phyloP scores from a whole-genome alignment of 2,329 filamentous ascomycete species.

The Beauveria scarabaeidicola region DNA sequence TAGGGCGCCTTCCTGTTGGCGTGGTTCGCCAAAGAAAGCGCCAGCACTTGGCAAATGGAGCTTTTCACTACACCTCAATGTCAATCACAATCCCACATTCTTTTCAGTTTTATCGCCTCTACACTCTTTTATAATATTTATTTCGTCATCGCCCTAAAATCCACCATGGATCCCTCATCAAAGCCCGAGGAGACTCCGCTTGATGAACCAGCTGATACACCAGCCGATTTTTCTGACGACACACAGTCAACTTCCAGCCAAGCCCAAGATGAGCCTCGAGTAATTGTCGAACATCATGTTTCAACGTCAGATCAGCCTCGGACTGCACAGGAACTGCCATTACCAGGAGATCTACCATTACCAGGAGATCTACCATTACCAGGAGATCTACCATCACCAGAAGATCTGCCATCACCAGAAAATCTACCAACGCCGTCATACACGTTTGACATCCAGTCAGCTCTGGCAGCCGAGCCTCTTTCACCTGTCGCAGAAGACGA shows the following conservation, averaged over 20 bases:
- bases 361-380: too few relatives aligned
- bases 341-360: not conserved
- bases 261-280: not conserved
- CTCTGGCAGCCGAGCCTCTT: not conserved
- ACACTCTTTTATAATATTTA: not conserved
- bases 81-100: not conserved
- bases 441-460: not conserved
- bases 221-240: not conserved
- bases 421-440: not conserved
- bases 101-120: not conserved
- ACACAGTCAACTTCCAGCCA: not conserved
- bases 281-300: not conserved
- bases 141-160: not conserved
- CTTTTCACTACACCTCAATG: not conserved
- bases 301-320: not conserved
- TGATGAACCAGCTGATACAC: not conserved
- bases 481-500: not conserved
- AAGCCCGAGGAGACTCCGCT: not conserved
- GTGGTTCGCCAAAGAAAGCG: not conserved
- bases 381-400: too few relatives aligned
- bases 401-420: too few relatives aligned
- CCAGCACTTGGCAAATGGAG: not conserved
- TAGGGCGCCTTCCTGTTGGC: not conserved
- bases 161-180: not conserved
- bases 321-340: not conserved